phyloP scores from a whole-genome alignment of 1,284 basidiomycete genomes.

The Rhodotorula mucilaginosa region DNA sequence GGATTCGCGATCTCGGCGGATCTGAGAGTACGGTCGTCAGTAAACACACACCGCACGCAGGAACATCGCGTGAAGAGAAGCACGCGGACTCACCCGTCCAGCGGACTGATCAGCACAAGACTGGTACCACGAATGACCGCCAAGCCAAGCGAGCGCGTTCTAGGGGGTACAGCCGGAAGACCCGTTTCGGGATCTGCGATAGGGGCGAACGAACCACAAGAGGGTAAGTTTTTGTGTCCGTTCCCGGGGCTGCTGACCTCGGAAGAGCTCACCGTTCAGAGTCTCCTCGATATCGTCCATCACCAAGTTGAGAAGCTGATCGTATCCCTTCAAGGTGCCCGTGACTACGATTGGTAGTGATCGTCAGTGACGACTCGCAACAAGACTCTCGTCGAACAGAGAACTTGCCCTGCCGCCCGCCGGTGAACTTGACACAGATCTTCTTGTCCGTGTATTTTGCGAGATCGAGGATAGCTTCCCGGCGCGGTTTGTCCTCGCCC shows the following conservation, averaged over 20 bases:
- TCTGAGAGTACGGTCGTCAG: background rate
- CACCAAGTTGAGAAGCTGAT: constrained; percentile 94
- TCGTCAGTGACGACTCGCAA: background rate
- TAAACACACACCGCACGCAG: background rate
- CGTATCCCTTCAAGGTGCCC: constrained; percentile 90
- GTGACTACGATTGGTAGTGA: constrained; percentile 61
- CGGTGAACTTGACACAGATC: constrained; percentile 94
- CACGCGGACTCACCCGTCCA: constrained; percentile 69
- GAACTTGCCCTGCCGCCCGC: constrained; percentile 84
- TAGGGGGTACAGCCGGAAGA: constrained; percentile 40
- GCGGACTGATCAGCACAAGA: constrained; percentile 84
- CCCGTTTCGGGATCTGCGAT: constrained; percentile 41
- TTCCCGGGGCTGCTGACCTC: too few species aligned
- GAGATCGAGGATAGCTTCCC: constrained; percentile 93
- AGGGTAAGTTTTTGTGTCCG: too few species aligned
- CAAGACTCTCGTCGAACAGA: background rate
- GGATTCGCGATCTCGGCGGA: constrained; percentile 73
- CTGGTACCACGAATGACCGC: constrained; percentile 88
- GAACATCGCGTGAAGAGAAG: background rate
- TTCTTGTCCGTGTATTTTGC: constrained; percentile 88
- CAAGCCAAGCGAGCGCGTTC: constrained; percentile 70
- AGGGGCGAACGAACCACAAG: background rate
- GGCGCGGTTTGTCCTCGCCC: constrained; percentile 72
- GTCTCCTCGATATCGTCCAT: constrained; percentile 83
- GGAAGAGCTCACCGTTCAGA: constrained; percentile 57